Conservation (phyloP, 2,329 filamentous ascomycete species). For the Fusarium sp. region DNA sequence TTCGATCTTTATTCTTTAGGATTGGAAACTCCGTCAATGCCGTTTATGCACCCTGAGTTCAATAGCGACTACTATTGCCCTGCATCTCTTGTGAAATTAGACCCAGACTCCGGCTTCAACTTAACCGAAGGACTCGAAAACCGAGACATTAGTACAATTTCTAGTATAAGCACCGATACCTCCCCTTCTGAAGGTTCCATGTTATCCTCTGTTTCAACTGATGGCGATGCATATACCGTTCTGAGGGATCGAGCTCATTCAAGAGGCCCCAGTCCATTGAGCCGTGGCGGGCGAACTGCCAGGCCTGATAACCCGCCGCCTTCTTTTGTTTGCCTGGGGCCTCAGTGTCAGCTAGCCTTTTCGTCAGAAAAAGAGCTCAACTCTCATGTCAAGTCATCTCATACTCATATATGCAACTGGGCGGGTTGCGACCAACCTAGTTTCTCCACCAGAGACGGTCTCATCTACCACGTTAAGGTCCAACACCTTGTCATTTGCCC, state of each 20-base stretch:
- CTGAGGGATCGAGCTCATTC: slow-evolving; percentile 27
- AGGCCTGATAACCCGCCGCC: slow-evolving; percentile 26
- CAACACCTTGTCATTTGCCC: slow-evolving; percentile 59
- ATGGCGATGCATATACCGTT: slow-evolving; percentile 41
- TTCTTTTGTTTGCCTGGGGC: slow-evolving; percentile 45
- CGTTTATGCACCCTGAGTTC: slow-evolving; percentile 11
- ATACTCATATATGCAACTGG: slow-evolving; percentile 55
- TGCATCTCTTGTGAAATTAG: slow-evolving; percentile 26
- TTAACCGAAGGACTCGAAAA: slow-evolving; percentile 8
- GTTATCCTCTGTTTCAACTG: slow-evolving; percentile 48
- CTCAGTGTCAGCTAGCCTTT: slow-evolving; percentile 44
- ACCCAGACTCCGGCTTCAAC: slow-evolving; percentile 8
- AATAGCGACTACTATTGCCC: slow-evolving; percentile 23
- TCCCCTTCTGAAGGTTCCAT: slow-evolving; percentile 48
- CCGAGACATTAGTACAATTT: slow-evolving; percentile 41
- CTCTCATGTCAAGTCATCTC: slow-evolving; percentile 42
- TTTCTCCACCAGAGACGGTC: slow-evolving; percentile 53
- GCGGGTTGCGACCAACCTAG: slow-evolving; percentile 50
- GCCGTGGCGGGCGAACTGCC: slow-evolving; percentile 16
- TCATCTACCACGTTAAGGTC: slow-evolving; percentile 57
- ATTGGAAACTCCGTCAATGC: not conserved
- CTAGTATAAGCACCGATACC: slow-evolving; percentile 40
- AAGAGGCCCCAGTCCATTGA: slow-evolving; percentile 43
- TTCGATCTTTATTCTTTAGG: not conserved
- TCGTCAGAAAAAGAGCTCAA: slow-evolving; percentile 40